phyloP scores from a whole-genome alignment of 1,284 basidiomycete genomes.

The Thecaphora frezii region DNA sequence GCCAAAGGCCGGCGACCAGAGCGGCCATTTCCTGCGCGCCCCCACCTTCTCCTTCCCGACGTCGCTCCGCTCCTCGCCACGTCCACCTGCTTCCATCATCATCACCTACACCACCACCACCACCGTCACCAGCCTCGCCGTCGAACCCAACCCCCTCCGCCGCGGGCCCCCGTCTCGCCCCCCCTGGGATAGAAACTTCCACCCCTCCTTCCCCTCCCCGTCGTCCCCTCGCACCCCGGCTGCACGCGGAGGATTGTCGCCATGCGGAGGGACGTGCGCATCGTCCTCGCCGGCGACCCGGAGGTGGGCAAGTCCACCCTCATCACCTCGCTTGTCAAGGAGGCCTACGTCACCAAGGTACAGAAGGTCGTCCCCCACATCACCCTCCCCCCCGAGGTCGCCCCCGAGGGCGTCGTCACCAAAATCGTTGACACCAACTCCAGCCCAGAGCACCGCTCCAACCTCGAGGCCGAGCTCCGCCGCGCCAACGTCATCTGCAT shows the following conservation, averaged over 20 bases:
- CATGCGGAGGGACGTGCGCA: conserved; percentile 86
- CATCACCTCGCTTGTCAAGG: conserved; percentile 68
- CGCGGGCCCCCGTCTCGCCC: no score
- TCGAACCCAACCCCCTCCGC: no score
- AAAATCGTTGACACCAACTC: conserved; percentile 56
- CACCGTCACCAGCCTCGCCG: no score
- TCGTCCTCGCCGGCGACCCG: conserved; percentile 92
- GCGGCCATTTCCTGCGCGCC: no score
- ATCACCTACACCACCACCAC: no score
- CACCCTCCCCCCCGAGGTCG: conserved; percentile 53
- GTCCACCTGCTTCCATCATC: no score
- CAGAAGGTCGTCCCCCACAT: conserved; percentile 59
- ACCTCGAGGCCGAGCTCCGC: conserved; percentile 90
- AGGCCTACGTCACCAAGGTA: conserved; percentile 85
- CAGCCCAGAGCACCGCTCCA: conserved; percentile 72
- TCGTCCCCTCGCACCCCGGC: no score
- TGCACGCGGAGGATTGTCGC: background rate
- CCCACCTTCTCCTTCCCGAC: no score
- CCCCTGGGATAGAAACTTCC: no score
- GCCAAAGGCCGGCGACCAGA: no score
- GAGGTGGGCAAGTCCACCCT: conserved; percentile 60
- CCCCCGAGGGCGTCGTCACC: conserved; percentile 54
- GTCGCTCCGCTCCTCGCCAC: no score
- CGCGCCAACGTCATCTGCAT: conserved; percentile 97
- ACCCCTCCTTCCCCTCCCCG: no score